Percentiles rank a stretch among this genome's conserved stretches.
Conservation (phyloP, 495 filamentous ascomycete species). For the Chaetomium tenue region DNA sequence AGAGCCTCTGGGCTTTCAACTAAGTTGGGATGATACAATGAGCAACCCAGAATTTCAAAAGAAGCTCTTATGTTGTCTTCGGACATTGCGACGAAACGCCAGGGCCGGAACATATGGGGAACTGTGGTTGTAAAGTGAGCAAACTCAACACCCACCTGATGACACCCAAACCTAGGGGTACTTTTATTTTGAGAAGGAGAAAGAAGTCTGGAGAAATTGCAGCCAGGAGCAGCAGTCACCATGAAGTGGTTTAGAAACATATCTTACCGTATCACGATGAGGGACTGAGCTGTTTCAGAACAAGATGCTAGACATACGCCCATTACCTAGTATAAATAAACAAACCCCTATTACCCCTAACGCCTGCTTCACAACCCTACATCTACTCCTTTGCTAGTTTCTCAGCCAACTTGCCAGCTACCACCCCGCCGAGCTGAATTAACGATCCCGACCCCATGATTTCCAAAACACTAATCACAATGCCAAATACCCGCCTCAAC, state of each 20-base stretch:
- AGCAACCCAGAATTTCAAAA: background rate
- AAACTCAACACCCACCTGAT: background rate
- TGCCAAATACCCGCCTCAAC: constrained; percentile 33
- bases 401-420: background rate
- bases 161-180: background rate
- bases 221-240: no score
- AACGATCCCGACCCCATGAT: constrained; percentile 38
- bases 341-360: no score
- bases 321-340: no score
- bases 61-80: background rate
- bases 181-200: no score
- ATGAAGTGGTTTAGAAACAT: no score
- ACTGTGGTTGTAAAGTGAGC: background rate
- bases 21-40: background rate
- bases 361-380: no score
- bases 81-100: background rate
- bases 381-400: background rate
- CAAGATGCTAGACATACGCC: background rate
- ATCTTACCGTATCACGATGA: no score
- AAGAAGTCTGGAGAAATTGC: no score
- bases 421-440: constrained; percentile 31
- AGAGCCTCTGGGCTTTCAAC: background rate
- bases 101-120: background rate
- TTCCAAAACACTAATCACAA: constrained; percentile 40
- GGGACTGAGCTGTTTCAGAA: no score